phyloP scores from a whole-genome alignment of 2,329 filamentous ascomycete species.

The Didymella pinodella region DNA sequence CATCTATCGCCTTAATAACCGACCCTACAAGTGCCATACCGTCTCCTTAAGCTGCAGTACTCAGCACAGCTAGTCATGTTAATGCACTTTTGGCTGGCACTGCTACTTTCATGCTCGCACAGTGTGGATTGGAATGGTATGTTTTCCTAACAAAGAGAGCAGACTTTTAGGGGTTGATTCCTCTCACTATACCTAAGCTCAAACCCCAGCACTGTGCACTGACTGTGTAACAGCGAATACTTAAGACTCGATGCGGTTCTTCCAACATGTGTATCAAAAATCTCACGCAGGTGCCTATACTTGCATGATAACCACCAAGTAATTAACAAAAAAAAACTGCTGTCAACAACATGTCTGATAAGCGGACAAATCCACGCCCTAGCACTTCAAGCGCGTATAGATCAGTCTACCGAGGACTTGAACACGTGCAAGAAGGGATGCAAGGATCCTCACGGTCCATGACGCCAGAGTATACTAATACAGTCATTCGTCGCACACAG shows the following conservation, averaged over 20 bases:
- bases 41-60: not conserved
- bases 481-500: not conserved
- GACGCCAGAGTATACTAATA: not conserved
- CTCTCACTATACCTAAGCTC: not conserved
- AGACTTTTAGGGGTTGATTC: not conserved
- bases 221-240: not conserved
- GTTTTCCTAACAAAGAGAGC: not conserved
- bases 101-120: not conserved
- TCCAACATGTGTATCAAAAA: not conserved
- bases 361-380: not conserved
- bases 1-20: not conserved
- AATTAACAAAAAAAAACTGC: not conserved
- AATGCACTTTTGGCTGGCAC: not conserved
- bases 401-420: not conserved
- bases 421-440: not conserved
- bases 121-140: not conserved
- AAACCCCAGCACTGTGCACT: not conserved
- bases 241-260: not conserved
- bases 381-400: slow-evolving; percentile 2
- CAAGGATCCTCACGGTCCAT: not conserved
- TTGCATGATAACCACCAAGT: not conserved
- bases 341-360: not conserved
- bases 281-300: not conserved
- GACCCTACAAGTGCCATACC: not conserved
- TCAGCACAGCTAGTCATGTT: not conserved